Conservation (phyloP, 2,329 filamentous ascomycete species). For the Hymenoscyphus scutula region DNA sequence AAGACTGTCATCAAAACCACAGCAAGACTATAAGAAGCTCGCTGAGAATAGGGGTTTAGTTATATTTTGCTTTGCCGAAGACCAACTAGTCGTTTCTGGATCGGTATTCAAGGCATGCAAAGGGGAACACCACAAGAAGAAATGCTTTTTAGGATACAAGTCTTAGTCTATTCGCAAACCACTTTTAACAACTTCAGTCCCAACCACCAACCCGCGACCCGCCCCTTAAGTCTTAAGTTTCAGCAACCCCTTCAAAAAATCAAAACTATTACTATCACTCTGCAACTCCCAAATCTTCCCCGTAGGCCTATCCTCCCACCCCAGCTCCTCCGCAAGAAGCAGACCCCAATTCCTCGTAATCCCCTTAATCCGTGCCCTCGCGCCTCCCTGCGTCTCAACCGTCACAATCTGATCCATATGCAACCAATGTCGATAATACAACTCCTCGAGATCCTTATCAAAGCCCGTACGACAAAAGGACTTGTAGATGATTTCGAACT, state of each 20-base stretch:
- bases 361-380: slow-evolving; percentile 73
- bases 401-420: slow-evolving; percentile 72
- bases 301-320: slow-evolving; percentile 67
- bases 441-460: slow-evolving; percentile 64
- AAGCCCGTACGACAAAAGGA: slow-evolving; percentile 77
- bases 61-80: too few relatives aligned
- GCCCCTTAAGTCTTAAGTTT: slow-evolving; percentile 60
- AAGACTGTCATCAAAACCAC: too few relatives aligned
- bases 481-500: slow-evolving; percentile 74
- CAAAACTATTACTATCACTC: slow-evolving; percentile 97
- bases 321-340: slow-evolving; percentile 79
- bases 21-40: too few relatives aligned
- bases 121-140: neutral
- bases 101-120: too few relatives aligned
- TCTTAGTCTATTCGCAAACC: neutral
- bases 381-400: slow-evolving; percentile 76
- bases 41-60: too few relatives aligned
- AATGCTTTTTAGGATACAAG: neutral
- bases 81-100: too few relatives aligned
- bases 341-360: slow-evolving; percentile 93
- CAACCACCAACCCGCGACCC: neutral
- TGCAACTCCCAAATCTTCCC: slow-evolving; percentile 81
- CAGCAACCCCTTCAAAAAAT: slow-evolving; percentile 88
- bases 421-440: slow-evolving; percentile 83
- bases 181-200: neutral